Percentiles rank a stretch among this genome's conserved stretches.
Evolutionary conservation across 495 filamentous ascomycete species (phyloP).

Genomic region (Penicillium silybi): DNA sequence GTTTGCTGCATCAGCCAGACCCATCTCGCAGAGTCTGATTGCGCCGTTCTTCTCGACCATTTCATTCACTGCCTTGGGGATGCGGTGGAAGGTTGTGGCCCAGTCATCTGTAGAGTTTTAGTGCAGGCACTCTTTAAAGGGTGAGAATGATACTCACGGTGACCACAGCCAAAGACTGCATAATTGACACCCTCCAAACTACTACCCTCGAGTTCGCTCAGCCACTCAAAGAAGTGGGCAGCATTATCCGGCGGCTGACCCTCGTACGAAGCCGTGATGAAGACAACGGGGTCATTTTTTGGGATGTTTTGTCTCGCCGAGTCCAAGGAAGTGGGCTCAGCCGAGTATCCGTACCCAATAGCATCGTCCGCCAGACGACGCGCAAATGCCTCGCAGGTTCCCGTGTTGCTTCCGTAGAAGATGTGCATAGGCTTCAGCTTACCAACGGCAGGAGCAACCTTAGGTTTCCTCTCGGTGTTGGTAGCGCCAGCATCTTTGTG

Average conservation of each 20-base stretch:
- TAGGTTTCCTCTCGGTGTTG: slow-evolving; percentile 21
- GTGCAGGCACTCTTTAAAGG: neutral
- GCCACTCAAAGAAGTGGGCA: slow-evolving; percentile 63
- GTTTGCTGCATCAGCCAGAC: slow-evolving; percentile 57
- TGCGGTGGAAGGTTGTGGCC: slow-evolving; percentile 65
- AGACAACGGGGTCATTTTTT: slow-evolving; percentile 56
- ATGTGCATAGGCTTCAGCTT: slow-evolving; percentile 53
- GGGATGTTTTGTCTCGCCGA: slow-evolving; percentile 59
- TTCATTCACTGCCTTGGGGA: slow-evolving; percentile 61
- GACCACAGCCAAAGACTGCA: slow-evolving; percentile 56
- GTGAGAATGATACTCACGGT: slow-evolving; percentile 26
- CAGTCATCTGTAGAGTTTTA: slow-evolving; percentile 46
- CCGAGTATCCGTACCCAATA: slow-evolving; percentile 51
- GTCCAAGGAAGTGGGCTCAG: slow-evolving; percentile 56
- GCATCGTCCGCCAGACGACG: slow-evolving; percentile 59
- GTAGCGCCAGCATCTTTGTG: slow-evolving; percentile 10
- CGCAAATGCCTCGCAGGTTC: slow-evolving; percentile 70
- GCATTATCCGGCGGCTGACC: slow-evolving; percentile 75
- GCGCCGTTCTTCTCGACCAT: slow-evolving; percentile 50
- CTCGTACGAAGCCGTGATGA: slow-evolving; percentile 71
- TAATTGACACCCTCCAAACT: slow-evolving; percentile 54
- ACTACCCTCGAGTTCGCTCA: slow-evolving; percentile 48
- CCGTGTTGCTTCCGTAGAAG: slow-evolving; percentile 71
- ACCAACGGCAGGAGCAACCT: slow-evolving; percentile 9
- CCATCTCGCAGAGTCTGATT: slow-evolving; percentile 50